Evolutionary conservation across 768 basidiomycete genomes (phyloP).

Genomic region (Amanita phalloides): DNA sequence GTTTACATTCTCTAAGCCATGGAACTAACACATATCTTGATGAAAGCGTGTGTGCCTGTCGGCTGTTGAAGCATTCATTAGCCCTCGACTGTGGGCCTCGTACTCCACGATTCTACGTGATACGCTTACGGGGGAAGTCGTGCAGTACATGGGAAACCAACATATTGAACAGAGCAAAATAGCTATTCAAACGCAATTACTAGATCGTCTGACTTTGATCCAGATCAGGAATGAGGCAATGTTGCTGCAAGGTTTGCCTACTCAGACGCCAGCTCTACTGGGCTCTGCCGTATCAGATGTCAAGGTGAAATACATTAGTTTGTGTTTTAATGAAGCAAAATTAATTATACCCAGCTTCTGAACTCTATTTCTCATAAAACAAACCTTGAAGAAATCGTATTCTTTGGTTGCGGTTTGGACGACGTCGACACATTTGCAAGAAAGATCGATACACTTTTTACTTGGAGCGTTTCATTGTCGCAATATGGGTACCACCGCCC

Average conservation of each 20-base stretch:
- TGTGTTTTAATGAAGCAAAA: background rate
- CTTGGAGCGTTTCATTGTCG: slow-evolving; percentile 71
- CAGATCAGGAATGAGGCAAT: slow-evolving; percentile 73
- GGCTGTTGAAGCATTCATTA: slow-evolving; percentile 66
- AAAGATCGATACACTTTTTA: slow-evolving; percentile 65
- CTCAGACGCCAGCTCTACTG: slow-evolving; percentile 46
- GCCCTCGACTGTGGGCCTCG: slow-evolving; percentile 55
- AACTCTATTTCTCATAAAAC: slow-evolving; percentile 67
- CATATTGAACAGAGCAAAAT: slow-evolving; percentile 28
- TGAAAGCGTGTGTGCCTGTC: slow-evolving; percentile 56
- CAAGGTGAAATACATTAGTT: slow-evolving; percentile 23
- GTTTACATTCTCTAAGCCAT: background rate
- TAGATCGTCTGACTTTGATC: slow-evolving; percentile 58
- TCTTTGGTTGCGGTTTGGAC: slow-evolving; percentile 40
- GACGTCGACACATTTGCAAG: slow-evolving; percentile 39
- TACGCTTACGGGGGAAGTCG: slow-evolving; percentile 32
- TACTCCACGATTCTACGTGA: slow-evolving; percentile 38
- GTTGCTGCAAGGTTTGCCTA: slow-evolving; percentile 57
- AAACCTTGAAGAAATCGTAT: slow-evolving; percentile 43
- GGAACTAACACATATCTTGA: slow-evolving; percentile 1
- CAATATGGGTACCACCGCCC: slow-evolving; percentile 80
- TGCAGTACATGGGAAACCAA: slow-evolving; percentile 18
- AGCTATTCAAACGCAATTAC: slow-evolving; percentile 36
- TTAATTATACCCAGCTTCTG: slow-evolving; percentile 36
- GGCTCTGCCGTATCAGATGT: slow-evolving; percentile 49